These are phyloP conservation scores for Eutrema salsugineum DNA, from an alignment of 441 rosid genomes.

Conservation along the genomic window DNA sequence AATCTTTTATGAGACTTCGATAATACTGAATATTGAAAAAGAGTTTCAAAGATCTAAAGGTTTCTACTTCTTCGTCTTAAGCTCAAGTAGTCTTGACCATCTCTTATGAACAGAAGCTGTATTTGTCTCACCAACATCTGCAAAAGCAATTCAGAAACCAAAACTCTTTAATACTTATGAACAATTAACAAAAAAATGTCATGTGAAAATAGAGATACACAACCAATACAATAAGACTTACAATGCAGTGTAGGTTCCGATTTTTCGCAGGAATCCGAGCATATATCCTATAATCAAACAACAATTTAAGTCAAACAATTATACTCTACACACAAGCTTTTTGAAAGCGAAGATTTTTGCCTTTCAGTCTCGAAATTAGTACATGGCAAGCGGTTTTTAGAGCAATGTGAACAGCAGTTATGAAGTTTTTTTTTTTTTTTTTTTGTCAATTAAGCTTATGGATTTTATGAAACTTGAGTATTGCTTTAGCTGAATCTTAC, in stretches of 20 bases:
- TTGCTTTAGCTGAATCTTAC: constrained; percentile 27
- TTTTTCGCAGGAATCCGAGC: constrained; percentile 70
- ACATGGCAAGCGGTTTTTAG: neutral
- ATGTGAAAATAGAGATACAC: neutral
- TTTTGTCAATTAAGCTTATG: neutral
- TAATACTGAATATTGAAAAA: neutral
- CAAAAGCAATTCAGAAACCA: constrained; percentile 2
- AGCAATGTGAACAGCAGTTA: neutral
- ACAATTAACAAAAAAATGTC: constrained; percentile 9
- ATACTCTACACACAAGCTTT: neutral
- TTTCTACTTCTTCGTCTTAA: constrained; percentile 37
- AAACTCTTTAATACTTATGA: neutral
- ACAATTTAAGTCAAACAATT: neutral
- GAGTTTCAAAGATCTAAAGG: neutral
- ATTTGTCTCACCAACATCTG: constrained; percentile 49
- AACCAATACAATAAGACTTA: constrained; percentile 30
- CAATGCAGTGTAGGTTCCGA: constrained; percentile 58
- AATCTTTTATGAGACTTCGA: constrained; percentile 5
- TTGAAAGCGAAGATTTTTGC: neutral
- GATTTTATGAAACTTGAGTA: neutral
- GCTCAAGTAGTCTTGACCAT: constrained; percentile 68
- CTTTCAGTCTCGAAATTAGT: neutral
- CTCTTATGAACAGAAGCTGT: constrained; percentile 57
- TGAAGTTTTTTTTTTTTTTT: neutral
- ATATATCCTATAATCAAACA: constrained; percentile 46